Conservation (phyloP, 2,329 filamentous ascomycete species). For the Sarocladiaceae sp. region DNA sequence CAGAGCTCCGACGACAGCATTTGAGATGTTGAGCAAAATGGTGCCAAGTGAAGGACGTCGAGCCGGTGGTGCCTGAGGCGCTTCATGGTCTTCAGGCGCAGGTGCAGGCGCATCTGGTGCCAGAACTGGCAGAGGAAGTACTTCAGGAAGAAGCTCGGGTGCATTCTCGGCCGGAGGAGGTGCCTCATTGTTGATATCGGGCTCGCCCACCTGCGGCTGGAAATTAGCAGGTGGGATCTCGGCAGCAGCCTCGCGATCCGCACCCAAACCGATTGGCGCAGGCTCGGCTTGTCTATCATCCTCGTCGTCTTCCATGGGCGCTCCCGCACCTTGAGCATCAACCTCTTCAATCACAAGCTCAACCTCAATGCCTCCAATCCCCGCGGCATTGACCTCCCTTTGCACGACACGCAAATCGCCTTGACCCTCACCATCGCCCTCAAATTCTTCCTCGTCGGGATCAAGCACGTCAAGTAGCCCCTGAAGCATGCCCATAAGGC, state of each 20-base stretch:
- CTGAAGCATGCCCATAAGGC: constrained; percentile 31
- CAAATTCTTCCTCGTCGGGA: constrained; percentile 26
- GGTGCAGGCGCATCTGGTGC: not conserved
- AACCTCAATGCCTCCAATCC: constrained; percentile 22
- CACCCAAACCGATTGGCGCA: no score
- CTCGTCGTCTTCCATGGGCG: not conserved
- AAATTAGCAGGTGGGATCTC: not conserved
- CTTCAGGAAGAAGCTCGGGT: no score
- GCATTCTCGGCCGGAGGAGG: not conserved
- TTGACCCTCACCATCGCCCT: constrained; percentile 15
- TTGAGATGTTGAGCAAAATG: constrained; percentile 39
- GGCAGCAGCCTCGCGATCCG: not conserved
- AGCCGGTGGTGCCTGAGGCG: constrained; percentile 24
- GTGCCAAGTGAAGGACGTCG: constrained; percentile 28
- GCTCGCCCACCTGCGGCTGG: not conserved
- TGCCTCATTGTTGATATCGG: constrained; percentile 9
- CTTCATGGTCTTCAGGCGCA: constrained; percentile 11
- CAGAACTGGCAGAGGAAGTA: not conserved
- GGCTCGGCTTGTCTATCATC: no score
- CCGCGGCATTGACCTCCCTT: constrained; percentile 3
- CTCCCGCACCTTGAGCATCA: constrained; percentile 17
- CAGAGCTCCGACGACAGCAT: constrained; percentile 52
- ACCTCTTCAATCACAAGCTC: constrained; percentile 29
- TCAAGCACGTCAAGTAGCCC: constrained; percentile 32
- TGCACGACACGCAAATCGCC: constrained; percentile 12